Base-by-base conservation (phyloP, 1,284 basidiomycete genomes). In the Amylostereum chailletii region DNA sequence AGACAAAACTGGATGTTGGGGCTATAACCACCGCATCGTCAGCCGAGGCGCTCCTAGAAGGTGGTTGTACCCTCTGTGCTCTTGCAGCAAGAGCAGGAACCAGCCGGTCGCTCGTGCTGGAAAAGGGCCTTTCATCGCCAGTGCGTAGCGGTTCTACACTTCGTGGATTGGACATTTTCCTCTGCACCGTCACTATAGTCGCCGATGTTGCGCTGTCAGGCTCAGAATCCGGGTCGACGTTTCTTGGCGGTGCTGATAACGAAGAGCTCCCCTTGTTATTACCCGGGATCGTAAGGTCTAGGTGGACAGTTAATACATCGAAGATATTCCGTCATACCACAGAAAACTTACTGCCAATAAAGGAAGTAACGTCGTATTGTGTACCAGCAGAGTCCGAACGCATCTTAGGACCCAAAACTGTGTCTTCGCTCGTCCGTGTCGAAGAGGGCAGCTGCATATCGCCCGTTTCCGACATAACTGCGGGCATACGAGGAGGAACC, bases 321-420 rank as follows among this genome's bases (percentile, higher is more conserved):
- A 39, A n/a, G 53, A 50, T 4, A 53, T 46, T 26, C 49, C 54
- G 51, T 57, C 33, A 42, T 19, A 30, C 33, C 37, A 52, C 27
- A 40, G 36, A 32, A 26, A 5, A 62, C 77, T 62, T 55, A 86
- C 83, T 72, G 53, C 75, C 79, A 55, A 87, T 84, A 60, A 87
- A 87, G 2, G 85, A 86, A 27, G 84, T 87, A 27, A 86, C 81
- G 55, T 86, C 83, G 55, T 81, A 85, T 53, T 76, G 78, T 0
- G 75, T 82, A 10, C 70, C 77, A 26, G 61, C 65, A n/a, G 77
- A 79, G 47, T 71, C 67, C 43, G 66, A 59, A 39, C 58, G 61
- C 26, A 50, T 39, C 19, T 54, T 49, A 11, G 57, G 57, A 60
- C 51, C 38, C 48, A 46, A 39, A 42, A 31, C 27, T 43, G 58